Percentiles rank a stretch among this genome's conserved stretches.
Conservation (phyloP, 257 asterid genomes). For the Cordia subcordata region DNA sequence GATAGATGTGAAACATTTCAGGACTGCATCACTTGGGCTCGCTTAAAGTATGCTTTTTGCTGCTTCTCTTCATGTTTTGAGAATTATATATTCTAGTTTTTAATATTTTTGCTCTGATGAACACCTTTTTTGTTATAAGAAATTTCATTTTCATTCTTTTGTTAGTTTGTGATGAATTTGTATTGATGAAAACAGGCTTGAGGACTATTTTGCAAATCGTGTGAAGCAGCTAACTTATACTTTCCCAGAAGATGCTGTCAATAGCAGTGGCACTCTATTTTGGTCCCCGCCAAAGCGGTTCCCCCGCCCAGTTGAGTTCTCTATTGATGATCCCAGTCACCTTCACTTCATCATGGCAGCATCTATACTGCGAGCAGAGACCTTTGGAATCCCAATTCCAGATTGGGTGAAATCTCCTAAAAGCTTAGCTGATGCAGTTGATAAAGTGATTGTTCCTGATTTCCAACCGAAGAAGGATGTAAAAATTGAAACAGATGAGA, state of each 20-base stretch:
- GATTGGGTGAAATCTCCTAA: constrained; percentile 28
- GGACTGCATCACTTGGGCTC: constrained; percentile 46
- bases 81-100: too few relatives aligned
- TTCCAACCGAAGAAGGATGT: constrained; percentile 31
- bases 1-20: constrained; percentile 38
- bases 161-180: not conserved
- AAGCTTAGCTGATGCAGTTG: constrained; percentile 33
- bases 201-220: constrained; percentile 36
- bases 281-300: constrained; percentile 51
- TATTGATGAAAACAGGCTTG: constrained; percentile 27
- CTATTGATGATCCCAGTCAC: constrained; percentile 26
- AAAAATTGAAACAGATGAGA: constrained; percentile 40
- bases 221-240: constrained; percentile 38
- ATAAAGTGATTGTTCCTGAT: constrained; percentile 32
- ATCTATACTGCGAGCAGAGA: constrained; percentile 34
- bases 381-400: constrained; percentile 41
- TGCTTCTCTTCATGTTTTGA: not conserved
- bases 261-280: constrained; percentile 33
- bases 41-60: constrained; percentile 24
- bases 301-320: constrained; percentile 34
- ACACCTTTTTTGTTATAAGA: not conserved
- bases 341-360: constrained; percentile 29
- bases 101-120: not conserved
- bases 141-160: not conserved
- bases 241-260: constrained; percentile 41